These are phyloP conservation scores for Coemansia guatemalensis DNA, from an alignment of 192 early-diverging fungal genomes.

Conservation along the genomic window DNA sequence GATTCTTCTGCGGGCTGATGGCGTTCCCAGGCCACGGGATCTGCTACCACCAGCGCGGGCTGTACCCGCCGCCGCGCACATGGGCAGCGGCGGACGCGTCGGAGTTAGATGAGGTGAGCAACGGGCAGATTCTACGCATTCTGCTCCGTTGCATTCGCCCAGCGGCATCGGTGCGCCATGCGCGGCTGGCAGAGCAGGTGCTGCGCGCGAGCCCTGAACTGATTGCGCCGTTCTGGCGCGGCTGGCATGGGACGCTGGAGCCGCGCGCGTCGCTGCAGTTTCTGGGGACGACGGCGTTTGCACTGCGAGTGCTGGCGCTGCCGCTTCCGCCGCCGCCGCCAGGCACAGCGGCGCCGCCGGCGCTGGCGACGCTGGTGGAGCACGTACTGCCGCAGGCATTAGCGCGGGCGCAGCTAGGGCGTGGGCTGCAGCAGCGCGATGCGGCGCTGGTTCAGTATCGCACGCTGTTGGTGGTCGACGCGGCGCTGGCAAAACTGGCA, in stretches of 20 bases:
- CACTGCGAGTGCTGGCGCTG: constrained; percentile 32
- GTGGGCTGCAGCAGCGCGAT: constrained; percentile 24
- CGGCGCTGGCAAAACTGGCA: constrained; percentile 41
- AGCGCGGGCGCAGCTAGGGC: constrained; percentile 21
- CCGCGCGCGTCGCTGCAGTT: constrained; percentile 43
- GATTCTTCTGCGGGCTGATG: constrained; percentile 50
- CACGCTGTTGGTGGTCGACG: constrained; percentile 32
- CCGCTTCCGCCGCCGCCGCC: constrained; percentile 23
- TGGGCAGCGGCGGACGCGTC: neutral
- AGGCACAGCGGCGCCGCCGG: constrained; percentile 17
- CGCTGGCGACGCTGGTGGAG: constrained; percentile 42
- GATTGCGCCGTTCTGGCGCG: constrained; percentile 51
- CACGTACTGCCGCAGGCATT: constrained; percentile 36
- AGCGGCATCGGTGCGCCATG: constrained; percentile 22
- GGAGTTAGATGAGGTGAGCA: constrained; percentile 37
- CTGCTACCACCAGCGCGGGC: constrained; percentile 47
- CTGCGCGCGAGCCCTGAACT: constrained; percentile 48
- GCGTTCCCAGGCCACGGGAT: constrained; percentile 45
- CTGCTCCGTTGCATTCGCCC: constrained; percentile 35
- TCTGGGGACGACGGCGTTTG: constrained; percentile 42
- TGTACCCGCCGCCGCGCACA: constrained; percentile 39
- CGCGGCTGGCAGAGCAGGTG: constrained; percentile 34
- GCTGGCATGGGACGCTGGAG: constrained; percentile 35
- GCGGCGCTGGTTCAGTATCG: constrained; percentile 45
- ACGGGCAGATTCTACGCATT: constrained; percentile 47